phyloP scores from a whole-genome alignment of 768 basidiomycete species.

The Auricularia heimuer region DNA sequence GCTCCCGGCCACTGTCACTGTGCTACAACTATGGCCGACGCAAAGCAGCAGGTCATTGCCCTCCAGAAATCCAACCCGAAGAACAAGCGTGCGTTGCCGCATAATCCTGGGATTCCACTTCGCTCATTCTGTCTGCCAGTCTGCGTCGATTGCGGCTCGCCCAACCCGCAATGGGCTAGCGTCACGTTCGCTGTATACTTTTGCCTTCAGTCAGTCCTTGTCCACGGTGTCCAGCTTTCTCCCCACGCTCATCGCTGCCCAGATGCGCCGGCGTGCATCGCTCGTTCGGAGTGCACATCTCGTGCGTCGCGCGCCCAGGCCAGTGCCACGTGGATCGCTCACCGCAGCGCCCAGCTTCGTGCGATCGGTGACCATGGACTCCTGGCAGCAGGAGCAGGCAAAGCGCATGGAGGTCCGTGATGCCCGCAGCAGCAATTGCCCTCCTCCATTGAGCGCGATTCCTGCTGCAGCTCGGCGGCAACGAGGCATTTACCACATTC shows the following conservation, averaged over 20 bases:
- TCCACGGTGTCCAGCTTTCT: not conserved
- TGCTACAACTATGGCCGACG: constrained; percentile 40
- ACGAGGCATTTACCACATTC: constrained; percentile 72
- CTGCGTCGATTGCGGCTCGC: constrained; percentile 77
- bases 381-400: constrained; percentile 86
- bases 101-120: not conserved
- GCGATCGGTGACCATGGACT: constrained; percentile 91
- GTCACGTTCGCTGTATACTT: constrained; percentile 54
- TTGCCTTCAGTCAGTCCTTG: constrained; percentile 57
- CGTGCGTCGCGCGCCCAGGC: constrained; percentile 27
- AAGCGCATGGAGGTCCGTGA: constrained; percentile 72
- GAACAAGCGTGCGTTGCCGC: constrained; percentile 44
- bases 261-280: constrained; percentile 63
- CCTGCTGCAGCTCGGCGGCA: constrained; percentile 67
- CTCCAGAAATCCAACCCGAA: constrained; percentile 45
- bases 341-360: constrained; percentile 52
- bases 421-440: constrained; percentile 4
- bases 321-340: constrained; percentile 10
- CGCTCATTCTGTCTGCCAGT: constrained; percentile 14
- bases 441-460: constrained; percentile 4
- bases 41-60: constrained; percentile 57
- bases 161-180: constrained; percentile 88
- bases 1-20: not conserved
- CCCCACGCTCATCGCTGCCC: not conserved
- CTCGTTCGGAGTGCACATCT: constrained; percentile 91